These are phyloP conservation scores for Macrolepiota fuliginosa DNA, from an alignment of 768 basidiomycete genomes.

Conservation along the genomic window DNA sequence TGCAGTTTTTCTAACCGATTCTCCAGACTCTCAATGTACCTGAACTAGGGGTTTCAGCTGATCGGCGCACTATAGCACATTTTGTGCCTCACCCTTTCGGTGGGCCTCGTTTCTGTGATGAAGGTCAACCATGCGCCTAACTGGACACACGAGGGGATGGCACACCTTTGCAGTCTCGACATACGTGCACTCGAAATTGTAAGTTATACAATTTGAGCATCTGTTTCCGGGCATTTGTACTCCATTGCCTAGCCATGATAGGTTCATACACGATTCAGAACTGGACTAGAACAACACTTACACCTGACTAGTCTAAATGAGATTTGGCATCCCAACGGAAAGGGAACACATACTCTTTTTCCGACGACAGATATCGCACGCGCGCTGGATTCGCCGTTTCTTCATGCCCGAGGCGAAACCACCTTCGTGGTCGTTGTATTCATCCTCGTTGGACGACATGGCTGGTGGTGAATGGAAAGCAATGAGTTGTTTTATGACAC, in stretches of 20 bases:
- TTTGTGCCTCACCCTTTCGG: conserved; percentile 50
- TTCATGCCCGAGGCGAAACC: conserved; percentile 40
- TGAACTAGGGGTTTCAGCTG: conserved; percentile 14
- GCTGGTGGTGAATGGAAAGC: background rate
- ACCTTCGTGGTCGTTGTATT: conserved; percentile 46
- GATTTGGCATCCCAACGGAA: background rate
- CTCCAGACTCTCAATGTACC: conserved; percentile 64
- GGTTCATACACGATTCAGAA: background rate
- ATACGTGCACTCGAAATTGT: conserved; percentile 66
- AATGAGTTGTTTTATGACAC: background rate
- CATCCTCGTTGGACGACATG: conserved; percentile 71
- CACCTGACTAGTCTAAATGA: conserved; percentile 52
- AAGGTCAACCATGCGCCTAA: conserved; percentile 1
- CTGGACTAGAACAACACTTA: conserved; percentile 29
- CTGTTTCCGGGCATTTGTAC: conserved; percentile 63
- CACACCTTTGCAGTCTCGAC: conserved; percentile 66
- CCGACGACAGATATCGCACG: conserved; percentile 79
- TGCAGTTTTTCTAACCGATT: conserved; percentile 61
- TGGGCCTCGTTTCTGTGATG: conserved; percentile 51
- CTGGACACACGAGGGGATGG: conserved; percentile 16
- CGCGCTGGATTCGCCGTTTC: conserved; percentile 72
- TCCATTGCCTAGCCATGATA: conserved; percentile 53
- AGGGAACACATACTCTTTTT: conserved; percentile 65
- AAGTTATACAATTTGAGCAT: conserved; percentile 69
- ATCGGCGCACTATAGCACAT: background rate